Evolutionary conservation across 768 basidiomycete species (phyloP).

Genomic region (Boletus bicolor): DNA sequence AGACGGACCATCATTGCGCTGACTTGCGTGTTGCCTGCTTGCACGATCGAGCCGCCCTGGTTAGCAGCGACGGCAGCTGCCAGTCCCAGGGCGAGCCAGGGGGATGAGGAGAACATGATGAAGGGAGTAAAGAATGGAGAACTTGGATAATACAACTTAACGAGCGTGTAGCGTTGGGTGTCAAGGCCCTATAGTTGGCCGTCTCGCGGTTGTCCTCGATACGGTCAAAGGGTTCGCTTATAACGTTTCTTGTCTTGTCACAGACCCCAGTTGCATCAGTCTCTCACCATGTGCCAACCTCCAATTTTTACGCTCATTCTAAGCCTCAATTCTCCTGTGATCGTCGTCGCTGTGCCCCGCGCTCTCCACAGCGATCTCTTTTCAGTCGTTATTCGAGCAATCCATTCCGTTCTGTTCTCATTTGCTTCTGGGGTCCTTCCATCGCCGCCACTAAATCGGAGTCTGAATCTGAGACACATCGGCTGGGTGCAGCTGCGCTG

Average conservation of each 20-base stretch:
- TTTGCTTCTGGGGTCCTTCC: constrained; percentile 1
- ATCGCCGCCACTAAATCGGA: not conserved
- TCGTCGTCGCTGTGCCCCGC: not conserved
- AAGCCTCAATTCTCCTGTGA: no score
- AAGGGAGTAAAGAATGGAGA: constrained; percentile 9
- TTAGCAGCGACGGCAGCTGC: constrained; percentile 32
- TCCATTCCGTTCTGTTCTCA: not conserved
- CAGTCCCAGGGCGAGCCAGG: constrained; percentile 46
- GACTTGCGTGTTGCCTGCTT: constrained; percentile 38
- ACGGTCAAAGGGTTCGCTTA: not conserved
- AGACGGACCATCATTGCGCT: constrained; percentile 53
- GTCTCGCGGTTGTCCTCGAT: not conserved
- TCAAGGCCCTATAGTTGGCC: not conserved
- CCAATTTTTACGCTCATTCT: not conserved
- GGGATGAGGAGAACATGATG: constrained; percentile 31
- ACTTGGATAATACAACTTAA: not conserved
- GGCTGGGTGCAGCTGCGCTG: no score
- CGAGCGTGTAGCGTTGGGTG: constrained; percentile 13
- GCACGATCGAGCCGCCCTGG: constrained; percentile 20
- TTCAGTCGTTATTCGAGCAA: not conserved
- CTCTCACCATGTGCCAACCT: not conserved
- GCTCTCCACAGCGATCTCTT: no score
- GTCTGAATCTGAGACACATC: not conserved
- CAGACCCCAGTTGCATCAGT: constrained; percentile 2
- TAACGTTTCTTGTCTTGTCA: not conserved